These are phyloP conservation scores for bread wheat (Triticum aestivum) DNA, from an alignment of 176 grass and related monocot species.

Conservation along the genomic window DNA sequence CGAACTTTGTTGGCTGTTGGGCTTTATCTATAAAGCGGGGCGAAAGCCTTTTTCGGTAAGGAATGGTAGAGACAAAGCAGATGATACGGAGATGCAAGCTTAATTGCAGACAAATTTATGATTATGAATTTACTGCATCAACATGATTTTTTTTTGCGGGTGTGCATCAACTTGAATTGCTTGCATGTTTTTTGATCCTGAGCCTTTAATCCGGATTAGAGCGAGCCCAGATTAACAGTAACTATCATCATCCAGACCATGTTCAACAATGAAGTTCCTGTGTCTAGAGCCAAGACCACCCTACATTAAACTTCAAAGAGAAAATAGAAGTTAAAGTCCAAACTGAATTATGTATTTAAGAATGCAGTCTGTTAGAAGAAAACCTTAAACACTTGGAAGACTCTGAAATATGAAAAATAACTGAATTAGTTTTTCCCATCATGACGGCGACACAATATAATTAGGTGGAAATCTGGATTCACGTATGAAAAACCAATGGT, in stretches of 20 bases:
- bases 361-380: slow-evolving; percentile 14
- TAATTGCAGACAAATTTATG: slow-evolving; percentile 9
- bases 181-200: slow-evolving; percentile 91
- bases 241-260: slow-evolving; percentile 56
- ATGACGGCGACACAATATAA: slow-evolving; percentile 45
- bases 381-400: slow-evolving; percentile 79
- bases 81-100: slow-evolving; percentile 18
- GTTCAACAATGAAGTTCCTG: slow-evolving; percentile 66
- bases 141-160: not conserved
- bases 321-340: not conserved
- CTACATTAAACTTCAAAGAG: slow-evolving; percentile 42
- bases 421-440: slow-evolving; percentile 89
- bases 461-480: slow-evolving; percentile 18
- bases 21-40: too few relatives aligned
- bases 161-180: slow-evolving; percentile 80
- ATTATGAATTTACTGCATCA: slow-evolving; percentile 56
- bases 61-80: slow-evolving; percentile 19
- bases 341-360: not conserved
- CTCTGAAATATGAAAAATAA: slow-evolving; percentile 94
- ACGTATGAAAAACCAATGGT: slow-evolving; percentile 10
- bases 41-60: not conserved
- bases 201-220: slow-evolving; percentile 78
- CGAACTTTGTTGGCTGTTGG: too few relatives aligned
- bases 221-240: slow-evolving; percentile 78
- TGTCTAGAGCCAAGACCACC: slow-evolving; percentile 83